Percentiles rank a stretch among this genome's conserved stretches.
These are phyloP conservation scores for Penicillium sp. DNA, from an alignment of 2,329 filamentous ascomycete species.

Conservation along the genomic window DNA sequence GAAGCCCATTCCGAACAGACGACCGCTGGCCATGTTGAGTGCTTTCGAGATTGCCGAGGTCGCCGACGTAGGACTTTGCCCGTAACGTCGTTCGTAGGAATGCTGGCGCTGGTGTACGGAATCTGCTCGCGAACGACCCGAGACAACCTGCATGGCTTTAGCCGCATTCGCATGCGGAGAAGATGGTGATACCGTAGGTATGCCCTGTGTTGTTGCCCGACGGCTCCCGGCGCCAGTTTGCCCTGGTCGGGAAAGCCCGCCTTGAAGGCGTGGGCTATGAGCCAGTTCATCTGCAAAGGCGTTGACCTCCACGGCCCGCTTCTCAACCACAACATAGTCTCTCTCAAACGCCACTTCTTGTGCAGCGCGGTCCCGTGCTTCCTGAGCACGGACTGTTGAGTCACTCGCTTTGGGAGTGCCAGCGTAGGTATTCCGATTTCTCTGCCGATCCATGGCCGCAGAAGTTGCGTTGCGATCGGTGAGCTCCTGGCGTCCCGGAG, in stretches of 20 bases:
- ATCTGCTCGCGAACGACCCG: conserved; percentile 63
- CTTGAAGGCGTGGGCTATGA: conserved; percentile 68
- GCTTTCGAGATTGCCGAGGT: conserved; percentile 93
- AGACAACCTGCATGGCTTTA: conserved; percentile 71
- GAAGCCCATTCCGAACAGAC: conserved; percentile 52
- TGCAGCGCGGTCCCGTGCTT: conserved; percentile 64
- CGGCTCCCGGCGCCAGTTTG: conserved; percentile 67
- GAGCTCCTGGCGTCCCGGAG: conserved; percentile 43
- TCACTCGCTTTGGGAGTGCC: conserved; percentile 50
- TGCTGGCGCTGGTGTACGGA: conserved; percentile 67
- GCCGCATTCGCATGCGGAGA: conserved; percentile 67
- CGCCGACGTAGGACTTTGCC: conserved; percentile 69
- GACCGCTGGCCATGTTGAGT: conserved; percentile 83
- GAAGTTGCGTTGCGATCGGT: conserved; percentile 35
- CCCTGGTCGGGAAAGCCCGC: conserved; percentile 51
- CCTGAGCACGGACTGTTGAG: conserved; percentile 30
- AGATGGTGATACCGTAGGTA: conserved; percentile 66
- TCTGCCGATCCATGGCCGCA: conserved; percentile 62
- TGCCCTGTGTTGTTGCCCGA: conserved; percentile 74
- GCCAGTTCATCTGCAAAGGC: conserved; percentile 94
- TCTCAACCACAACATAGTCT: conserved; percentile 95
- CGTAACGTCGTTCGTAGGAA: conserved; percentile 80
- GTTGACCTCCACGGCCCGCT: conserved; percentile 92
- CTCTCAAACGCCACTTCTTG: conserved; percentile 88
- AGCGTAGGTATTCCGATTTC: conserved; percentile 50